phyloP scores from a whole-genome alignment of 192 early-diverging fungal genomes.

The Rhizophagus sp. region DNA sequence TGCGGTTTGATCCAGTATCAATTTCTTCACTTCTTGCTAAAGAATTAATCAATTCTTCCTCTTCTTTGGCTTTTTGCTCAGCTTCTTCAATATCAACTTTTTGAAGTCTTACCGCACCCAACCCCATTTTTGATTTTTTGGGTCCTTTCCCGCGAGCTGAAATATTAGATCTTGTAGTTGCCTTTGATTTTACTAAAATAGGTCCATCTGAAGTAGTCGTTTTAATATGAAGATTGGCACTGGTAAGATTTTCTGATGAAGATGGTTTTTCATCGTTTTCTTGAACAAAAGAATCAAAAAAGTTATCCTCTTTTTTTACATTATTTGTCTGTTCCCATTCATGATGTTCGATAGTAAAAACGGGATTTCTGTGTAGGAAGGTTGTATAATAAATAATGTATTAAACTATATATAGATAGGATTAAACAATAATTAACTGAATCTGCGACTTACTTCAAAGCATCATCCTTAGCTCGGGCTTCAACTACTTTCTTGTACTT shows the following conservation, averaged over 20 bases:
- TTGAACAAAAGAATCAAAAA: conserved; percentile 26
- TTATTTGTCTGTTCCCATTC: conserved; percentile 7
- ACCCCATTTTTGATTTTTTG: conserved; percentile 65
- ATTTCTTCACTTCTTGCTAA: conserved; percentile 49
- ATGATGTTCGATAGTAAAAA: conserved; percentile 6
- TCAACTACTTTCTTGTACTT: conserved; percentile 82
- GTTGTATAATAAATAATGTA: not conserved
- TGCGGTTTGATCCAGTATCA: not conserved
- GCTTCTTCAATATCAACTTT: conserved; percentile 91
- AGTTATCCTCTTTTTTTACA: conserved; percentile 18
- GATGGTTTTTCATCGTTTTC: not conserved
- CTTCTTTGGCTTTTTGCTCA: conserved; percentile 84
- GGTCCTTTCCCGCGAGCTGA: conserved; percentile 26
- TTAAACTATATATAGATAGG: not conserved
- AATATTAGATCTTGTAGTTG: conserved; percentile 25
- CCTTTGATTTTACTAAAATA: not conserved
- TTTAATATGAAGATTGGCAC: not conserved
- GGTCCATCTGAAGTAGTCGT: not conserved
- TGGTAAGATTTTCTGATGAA: not conserved
- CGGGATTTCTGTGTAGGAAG: not conserved
- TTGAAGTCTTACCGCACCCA: conserved; percentile 88
- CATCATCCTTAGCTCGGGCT: conserved; percentile 72
- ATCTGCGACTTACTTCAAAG: conserved; percentile 33
- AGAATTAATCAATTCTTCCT: conserved; percentile 58
- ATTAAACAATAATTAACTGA: too few species aligned